phyloP scores from a whole-genome alignment of 2,329 filamentous ascomycete genomes.

The Epichloe gansuensis region DNA sequence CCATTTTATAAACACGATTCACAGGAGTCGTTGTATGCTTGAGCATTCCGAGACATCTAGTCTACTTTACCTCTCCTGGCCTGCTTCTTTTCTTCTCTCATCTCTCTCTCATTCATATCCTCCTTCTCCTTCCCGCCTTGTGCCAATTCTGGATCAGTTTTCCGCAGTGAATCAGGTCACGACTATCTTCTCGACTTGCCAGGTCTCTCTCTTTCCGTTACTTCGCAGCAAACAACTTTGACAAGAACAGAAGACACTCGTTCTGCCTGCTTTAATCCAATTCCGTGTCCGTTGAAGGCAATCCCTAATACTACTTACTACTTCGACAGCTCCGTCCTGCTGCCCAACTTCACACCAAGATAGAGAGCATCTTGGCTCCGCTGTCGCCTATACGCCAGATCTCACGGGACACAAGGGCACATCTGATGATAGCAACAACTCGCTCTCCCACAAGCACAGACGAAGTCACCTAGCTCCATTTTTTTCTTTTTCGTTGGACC shows the following conservation, averaged over 20 bases:
- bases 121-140: conserved; percentile 1
- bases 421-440: not conserved
- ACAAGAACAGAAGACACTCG: not conserved
- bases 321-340: not conserved
- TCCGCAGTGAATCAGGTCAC: not conserved
- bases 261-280: not conserved
- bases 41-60: conserved; percentile 18
- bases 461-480: not conserved
- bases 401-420: not conserved
- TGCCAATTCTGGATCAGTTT: not conserved
- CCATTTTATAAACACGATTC: conserved; percentile 17
- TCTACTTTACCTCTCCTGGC: conserved; percentile 1
- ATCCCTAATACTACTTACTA: not conserved
- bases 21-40: conserved; percentile 13
- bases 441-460: not conserved
- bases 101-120: not conserved
- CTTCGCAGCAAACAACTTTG: not conserved
- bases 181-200: not conserved
- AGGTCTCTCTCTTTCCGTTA: not conserved
- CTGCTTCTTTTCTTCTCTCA: conserved; percentile 5
- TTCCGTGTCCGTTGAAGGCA: not conserved
- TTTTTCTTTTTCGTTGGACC: not conserved
- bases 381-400: not conserved
- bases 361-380: not conserved
- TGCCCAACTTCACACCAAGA: not conserved